Evolutionary conservation across 139 green algal genomes (phyloP).

Genomic region (Dunaliella primolecta): DNA sequence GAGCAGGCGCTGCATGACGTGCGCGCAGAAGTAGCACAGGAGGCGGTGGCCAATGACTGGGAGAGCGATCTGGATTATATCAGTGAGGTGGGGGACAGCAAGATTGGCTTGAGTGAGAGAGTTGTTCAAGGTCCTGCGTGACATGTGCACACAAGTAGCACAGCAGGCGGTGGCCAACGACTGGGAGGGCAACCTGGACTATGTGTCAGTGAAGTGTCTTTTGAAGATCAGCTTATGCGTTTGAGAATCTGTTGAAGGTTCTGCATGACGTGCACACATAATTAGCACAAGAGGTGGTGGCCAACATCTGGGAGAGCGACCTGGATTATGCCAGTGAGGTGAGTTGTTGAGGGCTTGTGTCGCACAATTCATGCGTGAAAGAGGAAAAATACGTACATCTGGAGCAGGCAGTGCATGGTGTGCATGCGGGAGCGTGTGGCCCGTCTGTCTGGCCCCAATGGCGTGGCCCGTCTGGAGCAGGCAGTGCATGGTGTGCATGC

Average conservation of each 20-base stretch:
- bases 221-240: too few relatives aligned
- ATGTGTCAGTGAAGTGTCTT: too few relatives aligned
- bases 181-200: too few relatives aligned
- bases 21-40: constrained; percentile 29
- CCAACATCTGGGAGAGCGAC: not conserved
- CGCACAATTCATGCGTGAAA: too few relatives aligned
- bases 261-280: too few relatives aligned
- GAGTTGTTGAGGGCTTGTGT: too few relatives aligned
- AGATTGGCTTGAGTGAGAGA: too few relatives aligned
- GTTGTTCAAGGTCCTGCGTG: too few relatives aligned
- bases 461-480: constrained; percentile 63
- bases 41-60: constrained; percentile 5
- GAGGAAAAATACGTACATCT: too few relatives aligned
- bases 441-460: constrained; percentile 56
- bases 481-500: constrained; percentile 57
- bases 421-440: constrained; percentile 63
- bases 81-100: constrained; percentile 10
- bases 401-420: constrained; percentile 57
- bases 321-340: not conserved
- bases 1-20: constrained; percentile 67
- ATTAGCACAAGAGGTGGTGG: not conserved
- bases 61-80: constrained; percentile 7
- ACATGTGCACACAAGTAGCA: too few relatives aligned
- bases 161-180: too few relatives aligned
- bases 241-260: too few relatives aligned